A percentile compares a stretch with the other conserved stretches of the same genome.
Evolutionary conservation across 2,329 filamentous ascomycete species (phyloP).

Genomic region (Colletotrichum aenigma): DNA sequence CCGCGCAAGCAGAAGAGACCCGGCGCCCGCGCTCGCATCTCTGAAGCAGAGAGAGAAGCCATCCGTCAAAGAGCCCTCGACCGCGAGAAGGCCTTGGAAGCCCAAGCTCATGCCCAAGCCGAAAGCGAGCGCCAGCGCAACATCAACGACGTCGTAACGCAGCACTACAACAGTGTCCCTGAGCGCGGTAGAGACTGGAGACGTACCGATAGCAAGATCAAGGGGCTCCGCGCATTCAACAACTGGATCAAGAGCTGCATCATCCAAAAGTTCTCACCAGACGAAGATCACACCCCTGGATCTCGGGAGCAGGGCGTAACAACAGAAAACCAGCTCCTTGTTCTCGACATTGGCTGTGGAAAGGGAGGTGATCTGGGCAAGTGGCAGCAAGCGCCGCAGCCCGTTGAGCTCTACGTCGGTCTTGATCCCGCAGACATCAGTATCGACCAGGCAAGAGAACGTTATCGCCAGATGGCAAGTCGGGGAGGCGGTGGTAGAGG

Average conservation of each 20-base stretch:
- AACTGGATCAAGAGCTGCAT: conserved; percentile 99
- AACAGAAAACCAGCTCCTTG: conserved; percentile 68
- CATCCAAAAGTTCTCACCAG: conserved; percentile 93
- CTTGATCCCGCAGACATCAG: conserved; percentile 92
- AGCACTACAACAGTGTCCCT: conserved; percentile 96
- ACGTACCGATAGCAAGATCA: conserved; percentile 92
- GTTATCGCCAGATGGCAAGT: conserved; percentile 75
- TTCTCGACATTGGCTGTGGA: conserved; percentile 94
- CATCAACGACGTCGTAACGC: conserved; percentile 84
- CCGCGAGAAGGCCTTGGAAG: conserved; percentile 50
- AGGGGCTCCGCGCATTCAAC: conserved; percentile 92
- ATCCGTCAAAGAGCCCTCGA: conserved; percentile 68
- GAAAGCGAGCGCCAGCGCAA: conserved; percentile 50
- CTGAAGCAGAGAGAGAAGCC: conserved; percentile 68
- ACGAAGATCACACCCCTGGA: conserved; percentile 72
- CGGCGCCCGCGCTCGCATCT: conserved; percentile 69
- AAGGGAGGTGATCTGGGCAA: conserved; percentile 96
- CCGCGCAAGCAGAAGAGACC: conserved; percentile 74
- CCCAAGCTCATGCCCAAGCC: conserved; percentile 37
- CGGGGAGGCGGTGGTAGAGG: conserved; percentile 62
- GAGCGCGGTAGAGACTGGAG: conserved; percentile 95
- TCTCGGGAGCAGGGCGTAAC: conserved; percentile 58
- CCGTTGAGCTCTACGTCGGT: conserved; percentile 91
- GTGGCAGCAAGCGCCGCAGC: conserved; percentile 93
- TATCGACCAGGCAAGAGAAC: conserved; percentile 86